Percentiles rank a stretch among this genome's conserved stretches.
These are phyloP conservation scores for Taiozyma sp. DNA, from an alignment of 1,139 yeast genomes.

Conservation along the genomic window DNA sequence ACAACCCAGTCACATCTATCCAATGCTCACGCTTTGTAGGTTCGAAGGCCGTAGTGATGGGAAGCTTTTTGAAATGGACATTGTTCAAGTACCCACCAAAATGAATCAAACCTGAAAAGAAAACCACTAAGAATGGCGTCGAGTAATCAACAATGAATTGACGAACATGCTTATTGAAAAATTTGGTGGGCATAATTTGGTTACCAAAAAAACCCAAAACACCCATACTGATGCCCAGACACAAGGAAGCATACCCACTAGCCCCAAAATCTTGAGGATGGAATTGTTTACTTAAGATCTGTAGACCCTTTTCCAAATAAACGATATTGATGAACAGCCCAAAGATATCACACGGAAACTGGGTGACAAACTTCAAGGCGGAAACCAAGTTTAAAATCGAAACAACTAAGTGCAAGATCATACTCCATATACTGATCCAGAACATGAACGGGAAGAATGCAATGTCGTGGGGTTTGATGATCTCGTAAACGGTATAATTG, in stretches of 20 bases:
- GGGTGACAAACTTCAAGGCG: constrained; percentile 66
- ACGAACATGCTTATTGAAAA: constrained; percentile 53
- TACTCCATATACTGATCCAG: constrained; percentile 92
- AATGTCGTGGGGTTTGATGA: constrained; percentile 46
- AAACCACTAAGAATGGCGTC: constrained; percentile 74
- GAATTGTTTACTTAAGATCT: constrained; percentile 72
- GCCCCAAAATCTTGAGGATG: constrained; percentile 34
- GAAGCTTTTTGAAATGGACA: constrained; percentile 52
- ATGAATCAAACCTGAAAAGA: constrained; percentile 88
- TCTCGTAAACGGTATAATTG: constrained; percentile 84
- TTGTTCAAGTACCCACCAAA: constrained; percentile 70
- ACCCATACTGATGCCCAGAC: constrained; percentile 67
- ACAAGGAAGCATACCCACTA: constrained; percentile 71
- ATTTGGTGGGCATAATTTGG: constrained; percentile 53
- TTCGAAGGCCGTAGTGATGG: constrained; percentile 65
- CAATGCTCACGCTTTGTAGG: constrained; percentile 56
- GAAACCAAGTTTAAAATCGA: constrained; percentile 69
- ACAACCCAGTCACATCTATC: constrained; percentile 56
- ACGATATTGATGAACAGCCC: constrained; percentile 88
- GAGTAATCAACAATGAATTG: constrained; percentile 82
- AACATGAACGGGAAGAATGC: constrained; percentile 86
- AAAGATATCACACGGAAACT: constrained; percentile 88
- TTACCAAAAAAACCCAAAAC: constrained; percentile 66
- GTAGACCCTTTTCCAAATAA: constrained; percentile 89
- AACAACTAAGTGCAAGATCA: constrained; percentile 70